phyloP scores from a whole-genome alignment of 2,329 filamentous ascomycete genomes.

The Neospermospora avenae region DNA sequence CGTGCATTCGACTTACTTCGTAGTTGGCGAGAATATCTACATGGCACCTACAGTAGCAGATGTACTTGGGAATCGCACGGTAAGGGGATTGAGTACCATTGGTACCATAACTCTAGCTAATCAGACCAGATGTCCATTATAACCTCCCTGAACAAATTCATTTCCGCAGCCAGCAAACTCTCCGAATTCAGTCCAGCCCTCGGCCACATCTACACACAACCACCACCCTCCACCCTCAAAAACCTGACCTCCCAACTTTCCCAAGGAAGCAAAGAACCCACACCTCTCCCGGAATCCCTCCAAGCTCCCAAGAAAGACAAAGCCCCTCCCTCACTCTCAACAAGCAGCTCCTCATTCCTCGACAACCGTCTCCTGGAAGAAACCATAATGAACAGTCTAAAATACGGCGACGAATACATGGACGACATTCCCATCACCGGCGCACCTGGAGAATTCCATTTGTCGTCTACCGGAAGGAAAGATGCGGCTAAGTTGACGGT shows the following conservation, averaged over 20 bases:
- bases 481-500: slow-evolving; percentile 30
- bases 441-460: slow-evolving; percentile 61
- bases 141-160: slow-evolving; percentile 34
- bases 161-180: slow-evolving; percentile 34
- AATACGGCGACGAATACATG: slow-evolving; percentile 61
- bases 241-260: slow-evolving; percentile 23
- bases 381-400: slow-evolving; percentile 54
- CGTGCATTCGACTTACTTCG: slow-evolving; percentile 59
- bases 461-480: slow-evolving; percentile 55
- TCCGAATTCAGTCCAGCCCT: slow-evolving; percentile 50
- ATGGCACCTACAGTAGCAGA: slow-evolving; percentile 61
- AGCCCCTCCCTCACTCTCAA: slow-evolving; percentile 9
- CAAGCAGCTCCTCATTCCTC: slow-evolving; percentile 27
- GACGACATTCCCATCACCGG: slow-evolving; percentile 68
- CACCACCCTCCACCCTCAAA: slow-evolving; percentile 21
- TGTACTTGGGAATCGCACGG: slow-evolving; percentile 56
- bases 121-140: slow-evolving; percentile 20
- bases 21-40: slow-evolving; percentile 64
- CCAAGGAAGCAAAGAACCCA: slow-evolving; percentile 37
- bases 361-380: slow-evolving; percentile 46
- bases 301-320: slow-evolving; percentile 28
- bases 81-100: slow-evolving; percentile 36
- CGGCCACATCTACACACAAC: slow-evolving; percentile 38
- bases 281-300: slow-evolving; percentile 44
- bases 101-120: slow-evolving; percentile 1